Evolutionary conservation across 2,329 filamentous ascomycete species (phyloP), one percentile per base, ranked within the genome.

Genomic region (Cordyceps javanica): DNA sequence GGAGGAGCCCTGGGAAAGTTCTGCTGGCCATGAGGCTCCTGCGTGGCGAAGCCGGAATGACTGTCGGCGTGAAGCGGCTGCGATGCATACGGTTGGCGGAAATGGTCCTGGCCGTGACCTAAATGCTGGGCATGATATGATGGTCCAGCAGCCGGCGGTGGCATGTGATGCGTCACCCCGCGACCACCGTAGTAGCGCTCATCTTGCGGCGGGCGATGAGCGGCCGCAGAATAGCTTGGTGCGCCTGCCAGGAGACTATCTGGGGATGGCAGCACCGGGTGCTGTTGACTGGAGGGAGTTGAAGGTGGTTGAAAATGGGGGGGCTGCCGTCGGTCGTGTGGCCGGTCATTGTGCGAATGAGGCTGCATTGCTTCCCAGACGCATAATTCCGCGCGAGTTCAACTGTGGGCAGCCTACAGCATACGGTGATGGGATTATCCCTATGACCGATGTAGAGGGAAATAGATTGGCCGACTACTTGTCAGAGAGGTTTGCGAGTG

Each of bases 211-310:
- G 30, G 13, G 13, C 16, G 19, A 38, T 36, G 55, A 26, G 30
- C n/a, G 10, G 42, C 3, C 8, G 51, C 23, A 13, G 54, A 48
- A 36, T 59, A 57, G 28, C 57, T 62, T 21, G 62, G 62, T n/a
- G 45, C 49, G 50, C 61, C 65, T 14, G 62, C 60, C 44, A 65
- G 57, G 36, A 69, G 55, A 42, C 60, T 61, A 21, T 64, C 60
- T 3, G 67, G 65, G 34, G 68, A 62, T 50, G 68, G 69, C 6
- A 67, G 59, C 50, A 64, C 66, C 25, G 63, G 55, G 32, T 60
- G 52, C 48, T 72, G 65, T 68, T 69, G 49, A 64, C 61, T 39
- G 60, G 64, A 28, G 26, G 46, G 19, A 23, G 46, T 36, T 25
- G 39, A 23, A 32, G 55, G 25, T 26, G 39, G 23, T 23, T 23